Evolutionary conservation across 345 rosid species (phyloP), one percentile per base, ranked within the genome.

Genomic region (Sapria himalayana): DNA sequence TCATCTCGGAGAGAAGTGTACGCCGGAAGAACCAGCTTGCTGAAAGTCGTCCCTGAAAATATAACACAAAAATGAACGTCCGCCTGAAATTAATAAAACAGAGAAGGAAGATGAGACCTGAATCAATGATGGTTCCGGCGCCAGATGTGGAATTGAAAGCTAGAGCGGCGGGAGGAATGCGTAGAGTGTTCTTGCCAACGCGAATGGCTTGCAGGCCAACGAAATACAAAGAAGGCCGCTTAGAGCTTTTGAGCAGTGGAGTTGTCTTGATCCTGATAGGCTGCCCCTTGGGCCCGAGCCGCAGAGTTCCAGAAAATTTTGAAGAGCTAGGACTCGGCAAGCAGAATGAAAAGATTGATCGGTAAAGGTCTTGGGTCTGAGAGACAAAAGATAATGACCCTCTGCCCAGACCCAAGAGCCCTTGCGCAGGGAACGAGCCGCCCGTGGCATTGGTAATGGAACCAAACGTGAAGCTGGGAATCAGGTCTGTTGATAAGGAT

Each of bases 91-190:
- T 9, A 15, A 37, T 12, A 1, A 4, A 18, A 8, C 0, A 34
- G 25, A 32, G 2, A 8, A n/a, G 19, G 5, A 7, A 46, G 25
- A 10, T 11, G 1, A 48, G 64, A 79, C 98, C 98, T 1, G 98
- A 82, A 69, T 89, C 98, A 45, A 89, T 42, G 61, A 82, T 64
- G 55, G 98, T 89, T 12, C 95, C 98, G 0, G 92, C 81, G 4
- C 98, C 95, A 1, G 81, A 70, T 21, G 69, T 25, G 9, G 84
- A 72, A 51, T 82, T 55, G 58, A 82, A 89, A 18, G 75, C 93
- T 9, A 85, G 35, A 33, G 86, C 76, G 48, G 15, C 45, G 3
- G 79, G 39, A 12, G 93, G 93, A 25, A 89, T 74, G 32, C 71
- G 77, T 15, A 89, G 81, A 37, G 69, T 45, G 48, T 33, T 79